Conservation (phyloP, 441 rosid genomes). For the Sinapis alba region DNA sequence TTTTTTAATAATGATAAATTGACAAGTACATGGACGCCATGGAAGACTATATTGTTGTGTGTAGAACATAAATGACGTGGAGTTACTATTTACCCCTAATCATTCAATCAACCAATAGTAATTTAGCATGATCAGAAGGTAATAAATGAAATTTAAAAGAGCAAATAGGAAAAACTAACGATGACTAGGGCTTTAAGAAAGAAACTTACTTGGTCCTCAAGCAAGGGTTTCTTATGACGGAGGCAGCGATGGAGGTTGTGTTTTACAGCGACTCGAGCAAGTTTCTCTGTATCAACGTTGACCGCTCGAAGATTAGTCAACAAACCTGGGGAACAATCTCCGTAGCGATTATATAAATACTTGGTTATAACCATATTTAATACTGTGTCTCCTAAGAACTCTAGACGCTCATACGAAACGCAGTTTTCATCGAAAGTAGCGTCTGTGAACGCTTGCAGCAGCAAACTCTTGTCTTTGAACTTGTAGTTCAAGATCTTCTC, state of each 20-base stretch:
- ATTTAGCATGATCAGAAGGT: not conserved
- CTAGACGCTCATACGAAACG: slow-evolving; percentile 55
- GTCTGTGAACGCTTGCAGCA: slow-evolving; percentile 63
- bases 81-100: not conserved
- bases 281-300: slow-evolving; percentile 67
- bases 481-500: slow-evolving; percentile 53
- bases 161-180: not conserved
- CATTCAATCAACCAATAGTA: not conserved
- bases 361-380: slow-evolving; percentile 43
- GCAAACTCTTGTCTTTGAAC: slow-evolving; percentile 45
- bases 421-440: slow-evolving; percentile 26
- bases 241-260: slow-evolving; percentile 51
- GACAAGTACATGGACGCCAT: not conserved
- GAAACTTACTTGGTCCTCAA: slow-evolving; percentile 56
- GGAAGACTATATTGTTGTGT: not conserved
- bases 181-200: not conserved
- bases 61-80: not conserved
- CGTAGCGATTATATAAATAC: slow-evolving; percentile 44
- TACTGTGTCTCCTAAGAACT: slow-evolving; percentile 58
- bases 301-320: slow-evolving; percentile 69
- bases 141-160: not conserved
- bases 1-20: not conserved
- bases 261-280: slow-evolving; percentile 61
- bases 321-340: slow-evolving; percentile 47
- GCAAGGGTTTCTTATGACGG: slow-evolving; percentile 60